Percentiles rank a stretch among this genome's conserved stretches.
These are phyloP conservation scores for Aspergillus cejpii DNA, from an alignment of 2,329 filamentous ascomycete species.

Conservation along the genomic window DNA sequence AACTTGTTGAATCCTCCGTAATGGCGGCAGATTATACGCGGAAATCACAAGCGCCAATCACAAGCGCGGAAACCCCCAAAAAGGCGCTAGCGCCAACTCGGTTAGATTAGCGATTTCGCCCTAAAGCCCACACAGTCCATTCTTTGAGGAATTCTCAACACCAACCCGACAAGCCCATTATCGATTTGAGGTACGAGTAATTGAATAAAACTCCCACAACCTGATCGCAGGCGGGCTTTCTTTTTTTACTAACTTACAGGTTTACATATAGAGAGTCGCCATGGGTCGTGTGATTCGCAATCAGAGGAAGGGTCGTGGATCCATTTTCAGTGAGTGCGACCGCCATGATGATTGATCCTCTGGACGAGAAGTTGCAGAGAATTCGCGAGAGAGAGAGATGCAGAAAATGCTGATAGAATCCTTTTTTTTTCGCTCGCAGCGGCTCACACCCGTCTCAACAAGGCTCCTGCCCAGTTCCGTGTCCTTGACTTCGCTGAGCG, in stretches of 20 bases:
- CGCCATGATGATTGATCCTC: constrained; percentile 20
- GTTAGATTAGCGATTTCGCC: constrained; percentile 43
- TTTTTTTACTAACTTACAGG: constrained; percentile 32
- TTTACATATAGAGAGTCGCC: constrained; percentile 38
- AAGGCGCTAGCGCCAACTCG: constrained; percentile 30
- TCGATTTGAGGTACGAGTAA: constrained; percentile 40
- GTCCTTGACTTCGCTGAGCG: constrained; percentile 93
- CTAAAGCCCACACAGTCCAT: constrained; percentile 42
- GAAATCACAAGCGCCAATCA: constrained; percentile 7
- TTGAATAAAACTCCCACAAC: constrained; percentile 26
- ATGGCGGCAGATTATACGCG: constrained; percentile 5
- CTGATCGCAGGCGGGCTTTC: constrained; percentile 25
- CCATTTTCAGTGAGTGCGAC: constrained; percentile 64
- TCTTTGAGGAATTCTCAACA: constrained; percentile 38
- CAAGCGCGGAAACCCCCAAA: constrained; percentile 10
- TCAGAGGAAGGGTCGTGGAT: constrained; percentile 71
- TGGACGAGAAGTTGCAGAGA: constrained; percentile 8
- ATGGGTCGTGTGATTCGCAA: constrained; percentile 69
- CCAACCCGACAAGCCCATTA: constrained; percentile 40
- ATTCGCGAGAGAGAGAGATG: constrained; percentile 12
- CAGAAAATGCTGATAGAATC: constrained; percentile 30
- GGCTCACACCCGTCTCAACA: constrained; percentile 85
- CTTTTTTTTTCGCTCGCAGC: constrained; percentile 42
- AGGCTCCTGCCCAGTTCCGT: constrained; percentile 92
- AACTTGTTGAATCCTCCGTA: neutral